Evolutionary conservation across 2,329 filamentous ascomycete species (phyloP).

Genomic region (Colletotrichum eleusines): DNA sequence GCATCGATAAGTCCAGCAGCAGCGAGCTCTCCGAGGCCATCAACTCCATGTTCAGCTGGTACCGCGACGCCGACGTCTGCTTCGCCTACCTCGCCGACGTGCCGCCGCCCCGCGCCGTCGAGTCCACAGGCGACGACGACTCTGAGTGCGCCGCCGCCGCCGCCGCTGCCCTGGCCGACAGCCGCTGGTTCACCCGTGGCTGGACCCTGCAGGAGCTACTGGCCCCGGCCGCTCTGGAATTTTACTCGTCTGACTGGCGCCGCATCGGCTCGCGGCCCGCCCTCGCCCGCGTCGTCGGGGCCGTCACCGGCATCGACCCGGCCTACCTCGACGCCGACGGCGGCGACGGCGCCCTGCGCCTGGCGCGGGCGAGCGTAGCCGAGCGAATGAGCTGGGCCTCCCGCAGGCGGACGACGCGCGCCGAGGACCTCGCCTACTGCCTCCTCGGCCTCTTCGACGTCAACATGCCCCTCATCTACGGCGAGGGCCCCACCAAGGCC

Average conservation of each 20-base stretch:
- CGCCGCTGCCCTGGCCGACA: neutral
- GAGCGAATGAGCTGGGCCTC: conserved; percentile 48
- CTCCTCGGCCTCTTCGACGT: conserved; percentile 47
- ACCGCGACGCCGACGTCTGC: conserved; percentile 49
- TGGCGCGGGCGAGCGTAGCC: conserved; percentile 41
- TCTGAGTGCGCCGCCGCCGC: neutral
- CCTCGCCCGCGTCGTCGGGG: neutral
- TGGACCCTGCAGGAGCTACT: conserved; percentile 22
- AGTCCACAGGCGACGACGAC: no score
- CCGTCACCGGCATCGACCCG: neutral
- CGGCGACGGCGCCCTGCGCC: conserved; percentile 25
- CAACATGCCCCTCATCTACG: conserved; percentile 47
- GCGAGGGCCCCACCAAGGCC: conserved; percentile 44
- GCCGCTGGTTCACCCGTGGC: conserved; percentile 26
- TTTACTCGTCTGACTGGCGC: neutral
- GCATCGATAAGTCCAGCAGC: conserved; percentile 50
- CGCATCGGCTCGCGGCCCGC: neutral
- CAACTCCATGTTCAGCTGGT: conserved; percentile 49
- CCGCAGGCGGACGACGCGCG: conserved; percentile 41
- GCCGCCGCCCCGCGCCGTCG: neutral
- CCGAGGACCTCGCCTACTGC: conserved; percentile 46
- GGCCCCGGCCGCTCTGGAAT: neutral
- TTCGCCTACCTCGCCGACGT: conserved; percentile 51
- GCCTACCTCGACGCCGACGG: neutral
- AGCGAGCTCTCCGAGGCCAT: conserved; percentile 51